Conservation (phyloP, 106 monocot species). For the Agapanthus africanus region DNA sequence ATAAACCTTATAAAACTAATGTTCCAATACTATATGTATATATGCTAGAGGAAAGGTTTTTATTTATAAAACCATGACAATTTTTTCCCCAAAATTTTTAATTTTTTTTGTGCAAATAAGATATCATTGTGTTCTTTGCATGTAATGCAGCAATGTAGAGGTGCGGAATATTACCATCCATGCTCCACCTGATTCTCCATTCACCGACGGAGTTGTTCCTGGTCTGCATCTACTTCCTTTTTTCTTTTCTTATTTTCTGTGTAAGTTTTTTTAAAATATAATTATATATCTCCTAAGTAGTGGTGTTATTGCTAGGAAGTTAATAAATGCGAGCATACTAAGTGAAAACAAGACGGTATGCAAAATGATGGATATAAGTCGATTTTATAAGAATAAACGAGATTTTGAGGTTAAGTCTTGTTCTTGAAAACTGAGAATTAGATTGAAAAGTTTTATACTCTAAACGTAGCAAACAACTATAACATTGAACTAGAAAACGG, state of each 20-base stretch:
- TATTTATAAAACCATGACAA: no score
- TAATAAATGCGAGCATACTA: not conserved
- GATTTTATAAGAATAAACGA: no score
- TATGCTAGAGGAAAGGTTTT: not conserved
- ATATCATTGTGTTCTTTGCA: constrained; percentile 1
- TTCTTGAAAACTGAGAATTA: not conserved
- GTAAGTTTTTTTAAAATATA: not conserved
- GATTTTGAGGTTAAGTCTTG: no score
- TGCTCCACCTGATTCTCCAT: constrained; percentile 46
- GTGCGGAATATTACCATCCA: constrained; percentile 65
- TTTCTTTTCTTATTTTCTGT: no score
- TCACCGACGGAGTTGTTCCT: constrained; percentile 82
- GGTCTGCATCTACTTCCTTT: no score
- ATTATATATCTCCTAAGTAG: not conserved
- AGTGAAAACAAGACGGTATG: not conserved
- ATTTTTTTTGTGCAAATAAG: no score
- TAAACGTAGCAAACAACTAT: not conserved
- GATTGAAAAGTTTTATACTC: not conserved
- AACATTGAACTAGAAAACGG: not conserved
- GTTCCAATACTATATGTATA: no score
- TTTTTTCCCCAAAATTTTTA: not conserved
- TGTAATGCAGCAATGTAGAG: constrained; percentile 48
- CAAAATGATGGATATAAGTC: not conserved
- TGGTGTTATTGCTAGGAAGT: no score
- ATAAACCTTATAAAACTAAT: no score